Conservation (phyloP, 441 rosid species). For the Mallotus repandus region DNA sequence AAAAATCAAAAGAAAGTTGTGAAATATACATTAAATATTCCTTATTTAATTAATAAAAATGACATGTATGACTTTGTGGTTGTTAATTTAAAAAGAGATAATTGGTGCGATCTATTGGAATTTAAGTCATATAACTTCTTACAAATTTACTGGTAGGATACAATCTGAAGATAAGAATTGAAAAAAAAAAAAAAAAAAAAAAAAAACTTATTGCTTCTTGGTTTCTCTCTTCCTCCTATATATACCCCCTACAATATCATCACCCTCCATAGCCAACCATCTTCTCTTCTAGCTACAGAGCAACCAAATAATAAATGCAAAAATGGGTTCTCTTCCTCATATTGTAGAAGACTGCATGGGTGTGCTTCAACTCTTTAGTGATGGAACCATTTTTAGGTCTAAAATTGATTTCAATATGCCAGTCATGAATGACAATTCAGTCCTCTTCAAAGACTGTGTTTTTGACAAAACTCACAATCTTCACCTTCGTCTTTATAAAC, state of each 20-base stretch:
- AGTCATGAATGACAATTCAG: slow-evolving; percentile 36
- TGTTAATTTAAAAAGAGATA: too few relatives aligned
- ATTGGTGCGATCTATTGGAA: too few relatives aligned
- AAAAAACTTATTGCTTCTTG: too few relatives aligned
- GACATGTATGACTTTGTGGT: too few relatives aligned
- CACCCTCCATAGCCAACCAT: not conserved
- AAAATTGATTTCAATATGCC: slow-evolving; percentile 41
- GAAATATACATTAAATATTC: too few relatives aligned
- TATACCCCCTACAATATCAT: not conserved
- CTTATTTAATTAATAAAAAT: too few relatives aligned
- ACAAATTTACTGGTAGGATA: too few relatives aligned
- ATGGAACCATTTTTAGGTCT: slow-evolving; percentile 63
- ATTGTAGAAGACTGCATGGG: slow-evolving; percentile 76
- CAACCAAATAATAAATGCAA: not conserved
- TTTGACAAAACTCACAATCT: slow-evolving; percentile 52
- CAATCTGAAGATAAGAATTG: too few relatives aligned
- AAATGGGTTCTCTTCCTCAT: slow-evolving; percentile 65
- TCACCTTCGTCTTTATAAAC: slow-evolving; percentile 75
- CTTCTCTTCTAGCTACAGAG: not conserved
- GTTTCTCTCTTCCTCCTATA: too few relatives aligned
- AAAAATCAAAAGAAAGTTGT: too few relatives aligned
- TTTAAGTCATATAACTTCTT: too few relatives aligned
- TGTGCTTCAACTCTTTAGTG: slow-evolving; percentile 60
- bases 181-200: too few relatives aligned
- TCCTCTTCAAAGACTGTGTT: slow-evolving; percentile 55